Conservation (phyloP, 148 eudicot species). For the Hydrangea macrophylla region DNA sequence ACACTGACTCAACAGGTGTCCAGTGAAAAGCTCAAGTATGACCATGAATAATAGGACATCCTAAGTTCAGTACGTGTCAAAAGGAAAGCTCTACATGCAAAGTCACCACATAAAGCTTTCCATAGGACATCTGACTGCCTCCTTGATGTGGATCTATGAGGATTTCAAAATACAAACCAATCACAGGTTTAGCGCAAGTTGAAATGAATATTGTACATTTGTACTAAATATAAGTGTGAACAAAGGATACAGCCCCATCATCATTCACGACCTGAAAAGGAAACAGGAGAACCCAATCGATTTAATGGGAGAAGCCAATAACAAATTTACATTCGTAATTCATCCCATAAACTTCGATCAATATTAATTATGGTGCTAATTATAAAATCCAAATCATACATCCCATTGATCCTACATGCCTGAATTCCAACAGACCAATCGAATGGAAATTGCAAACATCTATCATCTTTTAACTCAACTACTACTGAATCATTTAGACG, state of each 20-base stretch:
- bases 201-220: neutral
- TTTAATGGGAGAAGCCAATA: neutral
- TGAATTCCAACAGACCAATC: no score
- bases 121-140: neutral
- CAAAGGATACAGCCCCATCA: slow-evolving; percentile 99
- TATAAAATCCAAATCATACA: no score
- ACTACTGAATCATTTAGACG: no score
- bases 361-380: no score
- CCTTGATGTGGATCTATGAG: neutral
- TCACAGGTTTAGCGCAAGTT: neutral
- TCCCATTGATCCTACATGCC: no score
- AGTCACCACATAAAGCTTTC: neutral
- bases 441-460: no score
- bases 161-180: neutral
- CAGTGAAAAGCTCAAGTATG: neutral
- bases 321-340: no score
- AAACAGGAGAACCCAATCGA: slow-evolving; percentile 6
- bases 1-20: neutral
- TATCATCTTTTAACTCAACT: no score
- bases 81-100: neutral
- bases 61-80: neutral
- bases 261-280: slow-evolving; percentile 90
- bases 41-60: neutral
- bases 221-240: slow-evolving; percentile 5
- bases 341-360: no score